These are phyloP conservation scores for Turnera subulata DNA, from an alignment of 345 rosid species.

Conservation along the genomic window DNA sequence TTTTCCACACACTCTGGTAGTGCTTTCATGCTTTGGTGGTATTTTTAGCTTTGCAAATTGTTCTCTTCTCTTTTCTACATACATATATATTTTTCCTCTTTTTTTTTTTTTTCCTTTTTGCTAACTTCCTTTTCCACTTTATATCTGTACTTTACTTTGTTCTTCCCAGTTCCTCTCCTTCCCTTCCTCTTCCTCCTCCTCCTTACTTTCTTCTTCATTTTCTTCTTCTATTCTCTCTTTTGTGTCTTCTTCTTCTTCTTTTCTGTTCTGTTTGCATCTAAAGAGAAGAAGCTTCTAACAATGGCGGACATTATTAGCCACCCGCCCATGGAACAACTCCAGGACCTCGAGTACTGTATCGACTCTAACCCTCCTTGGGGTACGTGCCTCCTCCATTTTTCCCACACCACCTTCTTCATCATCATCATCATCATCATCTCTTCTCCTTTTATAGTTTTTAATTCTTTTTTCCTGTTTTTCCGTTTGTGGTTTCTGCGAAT, in stretches of 20 bases:
- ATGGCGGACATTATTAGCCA: slow-evolving; percentile 32
- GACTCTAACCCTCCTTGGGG: slow-evolving; percentile 40
- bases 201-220: neutral
- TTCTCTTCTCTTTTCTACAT: slow-evolving; percentile 22
- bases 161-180: slow-evolving; percentile 17
- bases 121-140: slow-evolving; percentile 39
- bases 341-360: slow-evolving; percentile 35
- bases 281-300: neutral
- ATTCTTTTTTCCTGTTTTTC: neutral
- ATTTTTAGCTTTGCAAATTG: slow-evolving; percentile 42
- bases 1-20: neutral
- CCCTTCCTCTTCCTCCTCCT: slow-evolving; percentile 8
- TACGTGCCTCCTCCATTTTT: slow-evolving; percentile 8
- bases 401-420: neutral
- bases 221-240: neutral
- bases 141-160: slow-evolving; percentile 47
- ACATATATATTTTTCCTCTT: no score
- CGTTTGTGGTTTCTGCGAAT: neutral
- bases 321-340: slow-evolving; percentile 36
- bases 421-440: no score
- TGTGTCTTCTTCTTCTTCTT: neutral
- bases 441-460: neutral
- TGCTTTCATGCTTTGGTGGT: slow-evolving; percentile 16
- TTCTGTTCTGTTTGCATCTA: neutral
- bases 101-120: slow-evolving; percentile 4